Evolutionary conservation across 2,329 filamentous ascomycete species (phyloP), one percentile per base, ranked within the genome.

Genomic region (Gaeumannomyces tritici): DNA sequence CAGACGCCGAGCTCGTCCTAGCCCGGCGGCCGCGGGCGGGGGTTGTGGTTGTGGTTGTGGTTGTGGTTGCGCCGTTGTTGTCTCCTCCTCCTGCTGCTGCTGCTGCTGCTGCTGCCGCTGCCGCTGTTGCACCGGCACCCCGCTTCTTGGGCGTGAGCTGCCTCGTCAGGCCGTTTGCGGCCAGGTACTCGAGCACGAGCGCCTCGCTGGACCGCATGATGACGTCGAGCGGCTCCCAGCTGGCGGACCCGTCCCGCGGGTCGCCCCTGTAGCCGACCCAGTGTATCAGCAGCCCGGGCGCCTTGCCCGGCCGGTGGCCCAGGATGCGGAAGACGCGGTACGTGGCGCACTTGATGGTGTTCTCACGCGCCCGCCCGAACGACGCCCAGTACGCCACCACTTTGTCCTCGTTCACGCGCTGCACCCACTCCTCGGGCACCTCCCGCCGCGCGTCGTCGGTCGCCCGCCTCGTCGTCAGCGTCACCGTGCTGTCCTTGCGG

Each of bases 321-420:
- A 59, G 57, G 29, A 59, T 59, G 12, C 24, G 27, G n/a, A 59
- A 59, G 24, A 59, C 31, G 31, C 57, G 57, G 31, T 59, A 59
- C 21, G 18, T 59, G 33, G 29, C 33, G 57, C 57, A 59, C 33
- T 59, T 35, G 57, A 59, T 12, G 12, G 57, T 59, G 11, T 15
- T 26, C n/a, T 59, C 57, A 21, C 57, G 57, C 29, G 57, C 7
- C 33, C 47, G n/a, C 8, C 18, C 21, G 31, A 59, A 59, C n/a
- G 57, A 59, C 33, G 6, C 21, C 57, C 57, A 59, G 57, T 59
- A 59, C 13, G 47, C 29, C n/a, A 59, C 24, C 29, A 59, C 18
- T 33, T 59, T 59, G 15, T 24, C 9, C 57, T 59, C 57, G 33
- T 59, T 31, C 15, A 27, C 21, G 29, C 29, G 29, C 33, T 59